Base-by-base conservation (phyloP, 2,329 filamentous ascomycete genomes). In the Exophiala oligosperma region DNA sequence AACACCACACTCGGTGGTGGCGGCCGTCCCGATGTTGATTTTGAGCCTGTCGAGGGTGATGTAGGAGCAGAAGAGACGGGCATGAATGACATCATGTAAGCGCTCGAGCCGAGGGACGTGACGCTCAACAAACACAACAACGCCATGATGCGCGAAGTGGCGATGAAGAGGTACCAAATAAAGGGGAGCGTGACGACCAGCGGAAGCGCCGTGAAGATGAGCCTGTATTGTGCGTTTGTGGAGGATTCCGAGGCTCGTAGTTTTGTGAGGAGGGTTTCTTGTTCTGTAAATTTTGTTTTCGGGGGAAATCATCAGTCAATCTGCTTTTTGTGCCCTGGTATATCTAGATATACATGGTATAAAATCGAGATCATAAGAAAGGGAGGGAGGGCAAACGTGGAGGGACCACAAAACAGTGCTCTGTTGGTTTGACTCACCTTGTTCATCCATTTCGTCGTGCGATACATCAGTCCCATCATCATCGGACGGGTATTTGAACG, bases 401-500 rank as follows among this genome's bases (percentile, higher is more conserved):
- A 17, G 17, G 17, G 17, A 17, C 17, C 17, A 50, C 49, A 26
- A 32, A 40, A 40, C 14, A 29, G 21, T 26, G 23, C 32, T 43
- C 23, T n/a, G 24, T 14, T 43, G 6, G n/a, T 14, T 38, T 23
- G 4, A 48, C 52, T 17, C 60, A 64, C 62, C 63, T 63, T 67
- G 57, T 54, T 67, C 65, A 38, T 67, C 64, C 49, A 64, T 57
- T 14, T 67, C 66, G 23, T 65, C 65, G 40, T 56, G 59, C 37
- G 61, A 64, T 11, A 11, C 41, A 23, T 58, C 46, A 14, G 49
- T 44, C 28, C 48, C 59, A 11, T 63, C 61, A 17, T 60, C 62
- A 32, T 67, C 65, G 12, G 51, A 46, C 4, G 65, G 59, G 41
- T 66, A 65, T 52, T 64, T 65, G 57, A 68, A 68, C 21, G 65